Conservation (phyloP, 1,284 basidiomycete species). For the Moniliella sp. region DNA sequence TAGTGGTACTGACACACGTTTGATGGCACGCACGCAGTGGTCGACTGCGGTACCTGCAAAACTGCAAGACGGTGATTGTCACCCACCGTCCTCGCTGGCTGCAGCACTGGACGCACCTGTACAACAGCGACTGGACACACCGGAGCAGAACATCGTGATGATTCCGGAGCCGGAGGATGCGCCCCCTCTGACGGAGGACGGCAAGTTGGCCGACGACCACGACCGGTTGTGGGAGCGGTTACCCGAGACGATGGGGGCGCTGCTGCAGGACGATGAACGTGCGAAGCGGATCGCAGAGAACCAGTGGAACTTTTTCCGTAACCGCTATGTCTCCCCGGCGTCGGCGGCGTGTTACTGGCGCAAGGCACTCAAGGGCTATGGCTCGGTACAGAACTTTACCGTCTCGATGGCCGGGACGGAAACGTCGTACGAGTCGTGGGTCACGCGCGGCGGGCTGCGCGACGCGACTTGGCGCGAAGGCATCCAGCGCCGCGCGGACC, state of each 20-base stretch:
- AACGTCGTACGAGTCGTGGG: conserved; percentile 20
- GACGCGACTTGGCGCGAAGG: too few species aligned
- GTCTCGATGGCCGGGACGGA: conserved; percentile 15
- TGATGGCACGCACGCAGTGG: too few species aligned
- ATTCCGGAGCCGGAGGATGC: conserved; percentile 8
- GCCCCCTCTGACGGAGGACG: conserved; percentile 9
- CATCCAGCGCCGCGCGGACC: too few species aligned
- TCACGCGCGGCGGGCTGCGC: too few species aligned
- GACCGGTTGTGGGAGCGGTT: conserved; percentile 16
- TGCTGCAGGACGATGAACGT: conserved; percentile 10
- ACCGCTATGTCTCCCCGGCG: conserved; percentile 1
- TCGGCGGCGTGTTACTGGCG: conserved; percentile 1
- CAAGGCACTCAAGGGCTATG: background rate
- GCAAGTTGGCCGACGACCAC: conserved; percentile 2
- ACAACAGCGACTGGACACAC: conserved; percentile 13
- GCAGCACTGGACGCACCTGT: conserved; percentile 26
- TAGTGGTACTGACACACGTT: too few species aligned
- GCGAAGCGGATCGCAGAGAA: conserved; percentile 22
- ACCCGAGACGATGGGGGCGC: conserved; percentile 18
- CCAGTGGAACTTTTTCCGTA: conserved; percentile 20
- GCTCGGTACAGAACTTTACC: conserved; percentile 7
- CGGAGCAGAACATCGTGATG: conserved; percentile 27
- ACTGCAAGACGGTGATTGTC: conserved; percentile 21
- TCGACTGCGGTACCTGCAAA: conserved; percentile 19
- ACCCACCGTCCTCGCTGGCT: conserved; percentile 23